Base-by-base conservation (phyloP, 1,284 basidiomycete genomes). In the Leccinum griseonigrum region DNA sequence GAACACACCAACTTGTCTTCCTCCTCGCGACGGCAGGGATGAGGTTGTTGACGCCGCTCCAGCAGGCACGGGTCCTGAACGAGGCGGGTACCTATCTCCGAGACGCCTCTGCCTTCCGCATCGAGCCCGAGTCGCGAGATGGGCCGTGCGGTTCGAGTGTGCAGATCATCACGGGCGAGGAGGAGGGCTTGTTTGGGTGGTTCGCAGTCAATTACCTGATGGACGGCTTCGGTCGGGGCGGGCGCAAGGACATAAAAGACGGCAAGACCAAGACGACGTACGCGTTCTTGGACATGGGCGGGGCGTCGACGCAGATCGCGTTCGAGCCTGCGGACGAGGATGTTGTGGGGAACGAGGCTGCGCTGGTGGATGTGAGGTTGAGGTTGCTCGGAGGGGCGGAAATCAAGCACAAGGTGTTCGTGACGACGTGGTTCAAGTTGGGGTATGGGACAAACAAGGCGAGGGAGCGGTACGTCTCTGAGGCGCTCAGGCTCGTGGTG, bases 251-350 rank as follows among this genome's bases (percentile, higher is more conserved):
- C 50, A 79, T 18, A 46, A 46, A 46, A 18, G 43, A 46, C 18
- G 5, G 43, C 43, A 18, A 46, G 18, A 22, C 83, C 66, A 81
- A 79, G 61, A 92, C 93, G 36, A 98, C 97, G 3, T 98, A 94
- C 70, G 97, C 97, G 4, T 99, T 99, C 76, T 81, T 99, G 64
- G 97, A 99, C 75, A 99, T 99, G 97, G 97, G 97, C 59, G 97
- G 97, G 40, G 97, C 97, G 22, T 97, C 95, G 32, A 98, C 97
- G 9, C 97, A 99, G 76, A 97, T 99, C 65, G 97, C 97, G 2
- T 99, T 99, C 71, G 95, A 95, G 74, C 91, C 90, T 6, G 84
- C 83, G 58, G 79, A 81, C 56, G 87, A 87, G 68, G 64, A 69
- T 63, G 31, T 74, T 67, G 56, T 68, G 74, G 54, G 66, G 55